Evolutionary conservation across 2,329 filamentous ascomycete species (phyloP), one percentile per base, ranked within the genome.

Genomic region (Lachnellula subtilissima): DNA sequence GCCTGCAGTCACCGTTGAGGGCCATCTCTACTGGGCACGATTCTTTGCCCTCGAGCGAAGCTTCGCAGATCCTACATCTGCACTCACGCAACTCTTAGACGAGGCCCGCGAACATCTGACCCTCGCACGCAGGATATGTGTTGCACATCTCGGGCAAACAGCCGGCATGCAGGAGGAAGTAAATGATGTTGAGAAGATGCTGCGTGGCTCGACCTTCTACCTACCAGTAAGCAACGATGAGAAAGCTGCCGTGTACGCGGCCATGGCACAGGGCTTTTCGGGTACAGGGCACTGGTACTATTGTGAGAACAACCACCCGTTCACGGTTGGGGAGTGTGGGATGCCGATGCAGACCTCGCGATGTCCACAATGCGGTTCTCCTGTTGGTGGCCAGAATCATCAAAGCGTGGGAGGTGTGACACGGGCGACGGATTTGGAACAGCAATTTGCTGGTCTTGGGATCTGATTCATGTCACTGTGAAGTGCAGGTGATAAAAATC

Each of bases 301-400:
- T 0, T 86, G 82, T 59, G 68, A 60, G 23, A 82, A 83, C 55
- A 76, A 77, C 2, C 81, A 86, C 64, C 78, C 80, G 2, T 86
- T 88, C 60, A 82, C 83, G 0, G 76, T 88, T 35, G 84, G 84
- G 0, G 82, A 88, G 57, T 87, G 85, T 63, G 85, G 85, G 1
- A 81, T 83, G 76, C 81, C 85, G 0, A 86, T 87, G 82, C 58
- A 89, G 66, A 53, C 64, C 17, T 78, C 84, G 1, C 68, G 68
- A 2, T 90, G 87, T 61, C 84, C 86, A 0, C 78, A 88, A 59
- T 90, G 86, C 60, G 78, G 75, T 2, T 75, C 75, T 1, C 58
- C 69, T 0, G 76, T 89, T 32, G 85, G 85, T 2, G 85, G 86
- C 0, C 65, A 62, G 47, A 9, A 76, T 40, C 83, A 87, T 66